Evolutionary conservation across 2,329 filamentous ascomycete genomes (phyloP).

Genomic region (Hypoxylon sp.): DNA sequence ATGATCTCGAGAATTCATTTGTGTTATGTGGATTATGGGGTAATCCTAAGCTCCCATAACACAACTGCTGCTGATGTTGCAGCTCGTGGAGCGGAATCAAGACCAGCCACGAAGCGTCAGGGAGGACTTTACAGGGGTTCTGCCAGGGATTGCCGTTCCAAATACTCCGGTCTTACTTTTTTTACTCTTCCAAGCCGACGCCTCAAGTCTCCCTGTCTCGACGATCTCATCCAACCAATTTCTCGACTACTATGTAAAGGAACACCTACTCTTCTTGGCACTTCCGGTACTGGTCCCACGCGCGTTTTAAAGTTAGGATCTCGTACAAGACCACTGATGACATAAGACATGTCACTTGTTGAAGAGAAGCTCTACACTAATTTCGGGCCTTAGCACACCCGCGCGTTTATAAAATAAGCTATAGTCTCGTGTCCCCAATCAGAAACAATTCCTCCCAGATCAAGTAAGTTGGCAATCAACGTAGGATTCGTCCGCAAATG

Average conservation of each 20-base stretch:
- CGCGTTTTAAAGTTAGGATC: constrained; percentile 17
- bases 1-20: neutral
- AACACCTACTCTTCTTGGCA: constrained; percentile 30
- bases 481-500: constrained; percentile 26
- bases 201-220: constrained; percentile 23
- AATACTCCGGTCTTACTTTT: constrained; percentile 35
- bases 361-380: constrained; percentile 5
- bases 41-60: constrained; percentile 25
- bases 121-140: constrained; percentile 26
- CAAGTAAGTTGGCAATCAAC: constrained; percentile 6
- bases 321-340: constrained; percentile 16
- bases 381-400: constrained; percentile 21
- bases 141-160: constrained; percentile 38
- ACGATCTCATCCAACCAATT: constrained; percentile 32
- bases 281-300: constrained; percentile 30
- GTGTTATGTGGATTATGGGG: constrained; percentile 8
- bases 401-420: constrained; percentile 16
- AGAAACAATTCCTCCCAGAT: constrained; percentile 3
- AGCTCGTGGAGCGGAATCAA: constrained; percentile 26
- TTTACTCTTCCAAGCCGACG: constrained; percentile 16
- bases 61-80: constrained; percentile 25
- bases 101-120: constrained; percentile 27
- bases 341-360: constrained; percentile 23
- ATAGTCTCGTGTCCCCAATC: constrained; percentile 9
- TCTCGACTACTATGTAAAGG: constrained; percentile 18